A percentile compares a stretch with the other conserved stretches of the same genome.
phyloP scores from a whole-genome alignment of 73 alveolate species.

The Symbiodinium natans region DNA sequence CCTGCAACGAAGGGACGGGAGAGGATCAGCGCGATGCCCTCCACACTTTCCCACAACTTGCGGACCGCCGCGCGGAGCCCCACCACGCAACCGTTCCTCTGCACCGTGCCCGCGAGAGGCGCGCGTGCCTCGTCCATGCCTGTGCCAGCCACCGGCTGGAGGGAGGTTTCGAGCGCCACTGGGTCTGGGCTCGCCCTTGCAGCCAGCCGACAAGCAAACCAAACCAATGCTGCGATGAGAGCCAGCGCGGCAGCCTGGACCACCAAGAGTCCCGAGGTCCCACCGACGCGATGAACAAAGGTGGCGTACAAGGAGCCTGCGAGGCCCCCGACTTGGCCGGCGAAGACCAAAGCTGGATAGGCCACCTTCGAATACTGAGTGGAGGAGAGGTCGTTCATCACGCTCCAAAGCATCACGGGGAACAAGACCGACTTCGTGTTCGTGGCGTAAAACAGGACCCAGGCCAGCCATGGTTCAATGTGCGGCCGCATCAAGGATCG shows the following conservation, averaged over 20 bases:
- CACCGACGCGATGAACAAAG: slow-evolving; percentile 33
- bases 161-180: background rate
- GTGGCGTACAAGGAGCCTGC: slow-evolving; percentile 89
- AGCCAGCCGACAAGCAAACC: background rate
- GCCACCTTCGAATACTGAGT: slow-evolving; percentile 81
- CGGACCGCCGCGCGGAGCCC: slow-evolving; percentile 39
- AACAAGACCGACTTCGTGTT: slow-evolving; percentile 67
- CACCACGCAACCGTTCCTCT: slow-evolving; percentile 15
- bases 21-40: slow-evolving; percentile 67
- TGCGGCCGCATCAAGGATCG: slow-evolving; percentile 40
- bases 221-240: no score
- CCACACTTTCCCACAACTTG: slow-evolving; percentile 70
- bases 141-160: slow-evolving; percentile 1
- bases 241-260: no score
- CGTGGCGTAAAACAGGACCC: slow-evolving; percentile 67
- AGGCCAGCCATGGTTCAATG: slow-evolving; percentile 39
- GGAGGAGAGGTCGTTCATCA: slow-evolving; percentile 79
- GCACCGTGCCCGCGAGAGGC: background rate
- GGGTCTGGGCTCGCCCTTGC: background rate
- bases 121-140: background rate
- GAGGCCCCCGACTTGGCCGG: slow-evolving; percentile 81
- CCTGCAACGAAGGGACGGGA: slow-evolving; percentile 87
- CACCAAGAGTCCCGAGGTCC: slow-evolving; percentile 35
- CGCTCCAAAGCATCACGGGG: slow-evolving; percentile 93
- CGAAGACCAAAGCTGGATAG: slow-evolving; percentile 55